Evolutionary conservation across 2,329 filamentous ascomycete species (phyloP), one percentile per base, ranked within the genome.

Genomic region (Biscogniauxia mediterranea): DNA sequence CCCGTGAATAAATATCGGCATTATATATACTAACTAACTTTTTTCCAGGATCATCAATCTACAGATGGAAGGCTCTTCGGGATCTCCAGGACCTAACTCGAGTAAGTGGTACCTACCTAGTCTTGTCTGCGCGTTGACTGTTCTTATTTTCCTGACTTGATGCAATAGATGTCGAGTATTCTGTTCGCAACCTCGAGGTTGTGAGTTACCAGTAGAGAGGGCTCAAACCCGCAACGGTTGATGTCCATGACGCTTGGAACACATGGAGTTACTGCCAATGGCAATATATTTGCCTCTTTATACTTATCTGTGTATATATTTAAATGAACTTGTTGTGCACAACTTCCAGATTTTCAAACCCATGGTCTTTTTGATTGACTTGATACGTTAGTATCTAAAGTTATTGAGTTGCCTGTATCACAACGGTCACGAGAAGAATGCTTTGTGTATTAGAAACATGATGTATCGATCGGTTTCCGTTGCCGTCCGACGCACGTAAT

Each of bases 21-120:
- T 54, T 19, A 13, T 26, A 2, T 7, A 20, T n/a, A 26, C 55
- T 60, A 6, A 52, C n/a, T 55, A 32, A 13, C 28, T 32, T 32
- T 32, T 58, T 38, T 17, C 7, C 21, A 61, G 59, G 49, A 63
- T 63, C 59, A 63, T 63, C 58, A 55, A 63, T 42, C 21, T 63
- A 28, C 61, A 63, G 54, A 63, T 63, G 61, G 61, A 63, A 20
- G 61, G 61, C 26, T 58, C 55, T 5, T 61, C 58, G 15, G 61
- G 61, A 26, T 56, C 58, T 3, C 59, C 61, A 7, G 61, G 61
- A 11, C 61, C 61, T 2, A 54, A 54, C 26, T 53, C 25, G 17
- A 46, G 61, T 63, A 56, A 54, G 61, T 23, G 20, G 23, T 8
- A 32, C 19, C 26, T 5, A 28, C 8, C 7, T 32, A 9, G 28